These are phyloP conservation scores for Magnusiomyces magnusii DNA, from an alignment of 1,139 yeast species.

Conservation along the genomic window DNA sequence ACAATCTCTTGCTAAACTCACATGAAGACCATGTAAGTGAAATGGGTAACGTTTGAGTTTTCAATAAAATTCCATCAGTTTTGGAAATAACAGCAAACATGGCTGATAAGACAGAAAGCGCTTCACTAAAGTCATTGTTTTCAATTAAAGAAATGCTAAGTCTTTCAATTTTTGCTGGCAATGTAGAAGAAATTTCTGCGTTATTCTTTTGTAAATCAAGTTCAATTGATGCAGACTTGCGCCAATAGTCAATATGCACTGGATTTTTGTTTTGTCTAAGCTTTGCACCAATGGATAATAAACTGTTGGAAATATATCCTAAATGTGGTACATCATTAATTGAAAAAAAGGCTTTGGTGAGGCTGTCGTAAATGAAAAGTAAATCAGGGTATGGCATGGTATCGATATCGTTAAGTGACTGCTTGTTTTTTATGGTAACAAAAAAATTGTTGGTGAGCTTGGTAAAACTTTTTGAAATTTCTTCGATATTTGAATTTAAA, in stretches of 20 bases:
- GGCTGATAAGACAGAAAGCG: slow-evolving; percentile 8
- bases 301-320: slow-evolving; percentile 18
- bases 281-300: slow-evolving; percentile 19
- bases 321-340: slow-evolving; percentile 11
- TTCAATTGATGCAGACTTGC: slow-evolving; percentile 18
- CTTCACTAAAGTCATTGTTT: slow-evolving; percentile 7
- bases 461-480: slow-evolving; percentile 2
- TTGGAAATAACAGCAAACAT: slow-evolving; percentile 10
- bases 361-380: slow-evolving; percentile 10
- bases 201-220: slow-evolving; percentile 12
- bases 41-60: slow-evolving; percentile 1
- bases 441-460: slow-evolving; percentile 5
- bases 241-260: slow-evolving; percentile 18
- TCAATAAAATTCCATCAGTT: slow-evolving; percentile 1
- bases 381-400: not conserved
- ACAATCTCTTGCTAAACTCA: not conserved
- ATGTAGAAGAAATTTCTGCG: slow-evolving; percentile 9
- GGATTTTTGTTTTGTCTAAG: slow-evolving; percentile 9
- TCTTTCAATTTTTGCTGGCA: slow-evolving; percentile 16
- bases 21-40: not conserved
- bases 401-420: not conserved
- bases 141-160: slow-evolving; percentile 16
- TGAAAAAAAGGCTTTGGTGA: slow-evolving; percentile 5
- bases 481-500: not conserved
- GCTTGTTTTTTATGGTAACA: slow-evolving; percentile 3